A percentile compares a stretch with the other conserved stretches of the same genome.
These are phyloP conservation scores for Epichloe aotearoae DNA, from an alignment of 2,329 filamentous ascomycete genomes.

Conservation along the genomic window DNA sequence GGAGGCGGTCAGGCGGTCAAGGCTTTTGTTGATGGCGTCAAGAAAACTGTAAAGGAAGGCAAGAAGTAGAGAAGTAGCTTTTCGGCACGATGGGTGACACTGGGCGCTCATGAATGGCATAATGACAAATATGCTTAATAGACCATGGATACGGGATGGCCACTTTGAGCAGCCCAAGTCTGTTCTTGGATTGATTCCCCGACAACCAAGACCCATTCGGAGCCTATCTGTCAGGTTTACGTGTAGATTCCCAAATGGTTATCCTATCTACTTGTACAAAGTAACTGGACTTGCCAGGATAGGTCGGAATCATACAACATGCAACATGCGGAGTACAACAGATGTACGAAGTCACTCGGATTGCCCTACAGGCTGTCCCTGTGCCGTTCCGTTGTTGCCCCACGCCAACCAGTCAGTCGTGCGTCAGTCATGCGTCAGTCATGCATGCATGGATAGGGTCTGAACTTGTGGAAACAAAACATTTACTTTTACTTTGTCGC, in stretches of 20 bases:
- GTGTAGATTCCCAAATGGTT: neutral
- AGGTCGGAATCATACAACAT: no score
- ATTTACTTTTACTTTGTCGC: neutral
- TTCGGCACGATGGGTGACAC: neutral
- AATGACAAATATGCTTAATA: neutral
- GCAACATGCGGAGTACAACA: no score
- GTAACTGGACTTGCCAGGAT: no score
- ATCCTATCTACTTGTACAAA: no score
- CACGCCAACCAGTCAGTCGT: neutral
- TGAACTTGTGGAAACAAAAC: neutral
- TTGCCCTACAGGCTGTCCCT: no score
- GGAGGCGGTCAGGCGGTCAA: conserved; percentile 82
- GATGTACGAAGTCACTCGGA: no score
- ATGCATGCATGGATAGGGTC: no score
- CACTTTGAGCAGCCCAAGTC: no score
- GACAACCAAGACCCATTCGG: no score
- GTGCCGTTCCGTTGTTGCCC: neutral
- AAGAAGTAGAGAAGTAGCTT: conserved; percentile 9
- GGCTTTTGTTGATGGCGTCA: conserved; percentile 82
- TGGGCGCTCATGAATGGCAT: neutral
- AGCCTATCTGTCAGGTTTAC: neutral
- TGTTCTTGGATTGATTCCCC: no score
- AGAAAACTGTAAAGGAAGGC: conserved; percentile 57
- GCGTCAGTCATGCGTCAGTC: no score
- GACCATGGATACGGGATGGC: neutral